Base-by-base conservation (phyloP, 1,139 yeast species). In the Arxiozyma bovina region DNA sequence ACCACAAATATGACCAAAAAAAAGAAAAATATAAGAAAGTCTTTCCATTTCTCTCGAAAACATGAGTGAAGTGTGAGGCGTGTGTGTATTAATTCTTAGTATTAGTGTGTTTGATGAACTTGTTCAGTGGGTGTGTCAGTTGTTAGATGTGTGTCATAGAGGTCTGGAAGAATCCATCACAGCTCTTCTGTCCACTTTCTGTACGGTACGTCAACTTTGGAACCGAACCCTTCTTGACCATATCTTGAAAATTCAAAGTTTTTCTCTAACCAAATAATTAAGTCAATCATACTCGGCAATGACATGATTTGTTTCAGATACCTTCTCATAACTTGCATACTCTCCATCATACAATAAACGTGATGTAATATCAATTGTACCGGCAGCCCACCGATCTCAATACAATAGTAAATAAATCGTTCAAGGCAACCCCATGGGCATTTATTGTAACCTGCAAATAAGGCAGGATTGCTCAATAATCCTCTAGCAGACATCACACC, bases 401-500 rank as follows among this genome's bases (percentile, higher is more conserved):
- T 79, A 12, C 88, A 81, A 60, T 83, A 80, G 65, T 87, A 85
- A 86, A 90, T 81, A 68, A 91, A 87, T 57, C 77, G 74, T 68
- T 94, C 99, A 8, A 93, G 74, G 6, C 96, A 93, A 8, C 83
- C 78, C 98, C 98, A 93, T 1, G 98, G 97, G 3, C 96, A 85
- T 52, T 73, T 74, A 0, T 74, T 72, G 65, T 71, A 79, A 0
- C 96, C 96, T 4, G 87, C 79, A 71, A 93, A 93, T 58, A 93
- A 66, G 0, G 93, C 96, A 0, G 99, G 99, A 65, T 93, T 93
- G 40, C 80, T 75, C 53, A 93, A 74, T 3, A 89, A 75, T 0
- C 99, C 99, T 60, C 99, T 74, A 0, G 89, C 99, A 1, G 98
- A 87, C 99, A 93, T 93, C 7, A 93, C 87, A 7, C 98, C 99